Evolutionary conservation across 78 protist genomes (phyloP), one percentile per base, ranked within the genome.

Genomic region (Dictyostelium capitatum): DNA sequence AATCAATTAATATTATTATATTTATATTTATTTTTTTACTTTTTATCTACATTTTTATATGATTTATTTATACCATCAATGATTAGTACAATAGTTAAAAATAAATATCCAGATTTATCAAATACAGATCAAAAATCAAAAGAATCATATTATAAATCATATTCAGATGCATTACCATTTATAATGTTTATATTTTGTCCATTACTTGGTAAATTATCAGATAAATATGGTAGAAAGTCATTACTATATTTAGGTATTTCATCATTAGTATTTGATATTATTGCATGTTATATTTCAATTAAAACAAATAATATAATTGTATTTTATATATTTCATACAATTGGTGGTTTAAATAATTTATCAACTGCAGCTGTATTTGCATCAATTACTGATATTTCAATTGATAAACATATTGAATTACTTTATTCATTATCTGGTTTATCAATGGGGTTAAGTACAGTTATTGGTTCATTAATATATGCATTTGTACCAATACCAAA

Each of bases 221-320:
- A 62, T 62, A 77, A 47, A 77, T 82, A 69, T 82, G 90, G 90
- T 11, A 82, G 90, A 70, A 82, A 82, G 32, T 15, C 28, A 6
- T 53, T 53, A 11, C 37, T 82, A 9, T 47, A 25, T 56, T 19
- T 56, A 37, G 14, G 30, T 6, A 30, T 23, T 12, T 51, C 53
- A 9, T 50, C 30, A 28, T 43, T 79, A 20, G 20, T 56, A 12
- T 50, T 79, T 56, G 84, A 56, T 20, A 59, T 41, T 4, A 10
- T 20, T 37, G 15, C 59, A 56, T 51, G 54, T n/a, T 56, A 32
- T 19, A 46, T 41, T 1, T 50, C 57, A 15, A 41, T 79, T 14
- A 43, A 56, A 56, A 79, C 84, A 7, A 28, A 51, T 37, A 79
- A 56, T n/a, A 56, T 79, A 28, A 28, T 23, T 8, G 30, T 15